Evolutionary conservation across 1,284 basidiomycete genomes (phyloP), one percentile per base, ranked within the genome.

Genomic region (Pyrrhoderma noxium): DNA sequence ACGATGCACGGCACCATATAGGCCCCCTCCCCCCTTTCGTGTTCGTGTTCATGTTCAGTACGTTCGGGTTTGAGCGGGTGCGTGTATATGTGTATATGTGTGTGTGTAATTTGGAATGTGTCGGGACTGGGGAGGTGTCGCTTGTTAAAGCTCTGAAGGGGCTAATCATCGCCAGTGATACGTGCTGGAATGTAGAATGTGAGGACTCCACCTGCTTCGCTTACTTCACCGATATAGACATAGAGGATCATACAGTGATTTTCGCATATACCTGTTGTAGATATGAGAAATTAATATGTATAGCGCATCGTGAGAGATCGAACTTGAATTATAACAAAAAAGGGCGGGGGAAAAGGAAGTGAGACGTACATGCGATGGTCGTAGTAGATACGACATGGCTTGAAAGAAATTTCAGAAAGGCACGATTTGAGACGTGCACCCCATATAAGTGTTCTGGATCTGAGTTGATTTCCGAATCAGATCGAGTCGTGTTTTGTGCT

Each of bases 211-310:
- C 89, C 89, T 0, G 85, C 80, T 54, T 91, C 85, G 11, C 80
- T 79, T 9, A 85, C 74, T 43, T 90, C 86, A 7, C 91, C 91
- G 48, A 93, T 89, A 62, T 93, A 93, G 36, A 93, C 89, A 58
- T 93, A 93, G 38, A 92, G 77, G 56, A 94, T 93, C 58, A 92
- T 71, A 62, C 89, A 93, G 58, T 93, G 85, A 49, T 82, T 76
- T 61, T 87, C 81, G 62, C 91, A 93, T 52, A 94, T 78, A 64
- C 86, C 91, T 93, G 57, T 27, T 9, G 14, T 1, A 16, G 16
- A 56, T 48, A 47, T 4, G 9, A 43, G 47, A 27, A 7, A 19
- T 39, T 21, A 47, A n/a, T n/a, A n/a, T n/a, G n/a, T n/a, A n/a
- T n/a, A n/a, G n/a, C n/a, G n/a, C n/a, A n/a, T n/a, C n/a, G n/a